Conservation (phyloP, 345 rosid genomes). For the Arabidopsis arenosa region DNA sequence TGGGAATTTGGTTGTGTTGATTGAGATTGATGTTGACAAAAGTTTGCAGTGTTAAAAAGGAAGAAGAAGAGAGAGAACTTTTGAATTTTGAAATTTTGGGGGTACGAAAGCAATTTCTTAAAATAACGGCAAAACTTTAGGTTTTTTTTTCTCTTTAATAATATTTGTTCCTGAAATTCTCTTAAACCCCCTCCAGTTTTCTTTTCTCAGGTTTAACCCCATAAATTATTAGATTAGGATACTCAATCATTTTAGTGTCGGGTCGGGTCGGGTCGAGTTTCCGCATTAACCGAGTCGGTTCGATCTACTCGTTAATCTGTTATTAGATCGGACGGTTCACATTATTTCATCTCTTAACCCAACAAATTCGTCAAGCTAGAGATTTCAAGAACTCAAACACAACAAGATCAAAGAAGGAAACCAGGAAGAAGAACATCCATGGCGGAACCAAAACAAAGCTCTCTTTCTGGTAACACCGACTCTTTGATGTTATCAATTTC, state of each 20-base stretch:
- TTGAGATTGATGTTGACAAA: conserved; percentile 42
- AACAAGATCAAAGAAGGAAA: neutral
- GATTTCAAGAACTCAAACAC: neutral
- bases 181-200: neutral
- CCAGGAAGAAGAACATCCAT: conserved; percentile 26
- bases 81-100: conserved; percentile 41
- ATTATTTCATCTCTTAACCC: neutral
- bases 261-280: neutral
- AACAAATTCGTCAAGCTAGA: neutral
- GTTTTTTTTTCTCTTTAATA: conserved; percentile 20
- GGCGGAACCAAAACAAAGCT: conserved; percentile 39
- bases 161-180: neutral
- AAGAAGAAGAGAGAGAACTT: conserved; percentile 17
- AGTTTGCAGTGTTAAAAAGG: conserved; percentile 32
- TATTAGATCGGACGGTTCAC: conserved; percentile 15
- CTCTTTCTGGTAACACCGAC: conserved; percentile 1
- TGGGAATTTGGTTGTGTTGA: conserved; percentile 26
- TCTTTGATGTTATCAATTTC: conserved; percentile 5
- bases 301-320: neutral
- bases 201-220: conserved; percentile 11
- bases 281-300: conserved; percentile 4
- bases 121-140: conserved; percentile 38
- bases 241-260: neutral
- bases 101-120: conserved; percentile 42
- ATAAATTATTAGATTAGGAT: neutral